Base-by-base conservation (phyloP, 2,329 filamentous ascomycete genomes). In the Phaeosphaeria sp. region DNA sequence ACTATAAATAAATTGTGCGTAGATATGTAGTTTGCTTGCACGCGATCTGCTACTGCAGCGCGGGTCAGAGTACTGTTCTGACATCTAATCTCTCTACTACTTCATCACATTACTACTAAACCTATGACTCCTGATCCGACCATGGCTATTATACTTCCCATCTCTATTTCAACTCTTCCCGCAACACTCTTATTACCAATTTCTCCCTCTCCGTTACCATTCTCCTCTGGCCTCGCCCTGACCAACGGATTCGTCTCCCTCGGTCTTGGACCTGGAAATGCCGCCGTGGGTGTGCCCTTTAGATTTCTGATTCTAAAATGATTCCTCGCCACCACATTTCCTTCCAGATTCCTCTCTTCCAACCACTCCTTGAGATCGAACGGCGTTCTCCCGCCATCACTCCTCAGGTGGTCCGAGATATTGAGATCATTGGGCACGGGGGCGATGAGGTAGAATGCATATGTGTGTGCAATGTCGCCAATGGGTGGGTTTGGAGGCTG, bases 291-390 rank as follows among this genome's bases (percentile, higher is more conserved):
- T 4, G 57, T 63, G 3, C 63, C 70, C 7, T 60, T 69, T 44
- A 66, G 25, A 49, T 77, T 74, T 40, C 74, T 63, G n/a, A 77
- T 77, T 33, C 61, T 59, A 56, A 81, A 77, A 60, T 76, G 80
- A 56, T 78, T 79, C 6, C 71, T 74, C 2, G 74, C 76, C 18
- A 80, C 45, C 0, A 72, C 21, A n/a, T 39, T 68, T 1, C 75
- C 68, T 2, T 55, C 25, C 0, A 81, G 56, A 1, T 62, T 68
- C 1, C 76, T 62, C 2, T 73, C 77, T 4, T 56, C 43, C 2
- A 75, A 64, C 54, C 80, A 80, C n/a, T 67, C 63, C 9, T 55
- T 61, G 0, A 76, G 61, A 49, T 80, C 71, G 56, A 80, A 81
- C 8, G 72, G 70, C 0, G 73, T 45, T n/a, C n/a, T n/a, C n/a